A percentile compares a stretch with the other conserved stretches of the same genome.
phyloP scores from a whole-genome alignment of 1,284 basidiomycete species.

The Cutaneotrichosporon sp. region DNA sequence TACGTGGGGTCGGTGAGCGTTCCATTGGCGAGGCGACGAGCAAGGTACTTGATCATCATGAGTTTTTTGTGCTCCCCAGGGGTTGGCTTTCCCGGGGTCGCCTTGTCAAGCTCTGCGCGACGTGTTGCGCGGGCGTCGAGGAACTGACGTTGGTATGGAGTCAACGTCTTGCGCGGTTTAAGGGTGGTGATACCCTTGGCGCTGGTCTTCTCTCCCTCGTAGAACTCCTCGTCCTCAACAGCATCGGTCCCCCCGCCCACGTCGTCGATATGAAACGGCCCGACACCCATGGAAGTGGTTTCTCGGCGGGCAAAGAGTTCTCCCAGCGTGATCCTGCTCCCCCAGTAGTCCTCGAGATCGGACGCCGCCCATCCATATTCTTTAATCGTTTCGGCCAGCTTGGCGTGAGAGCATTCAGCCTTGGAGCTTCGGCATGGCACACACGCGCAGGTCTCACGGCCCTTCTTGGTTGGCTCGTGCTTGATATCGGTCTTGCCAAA shows the following conservation, averaged over 20 bases:
- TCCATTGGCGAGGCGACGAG: background rate
- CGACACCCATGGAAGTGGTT: too few relatives aligned
- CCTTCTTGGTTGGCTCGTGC: background rate
- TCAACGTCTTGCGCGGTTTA: background rate
- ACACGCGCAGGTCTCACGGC: background rate
- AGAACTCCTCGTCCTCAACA: background rate
- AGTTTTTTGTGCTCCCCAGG: background rate
- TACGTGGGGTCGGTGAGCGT: background rate
- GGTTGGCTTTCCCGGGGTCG: background rate
- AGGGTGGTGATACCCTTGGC: background rate
- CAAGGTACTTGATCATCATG: background rate
- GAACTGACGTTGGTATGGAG: background rate
- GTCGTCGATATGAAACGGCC: background rate
- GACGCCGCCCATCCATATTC: background rate
- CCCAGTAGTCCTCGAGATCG: background rate
- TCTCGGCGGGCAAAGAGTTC: background rate
- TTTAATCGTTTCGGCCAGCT: background rate
- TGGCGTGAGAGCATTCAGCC: background rate
- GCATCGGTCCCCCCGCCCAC: background rate
- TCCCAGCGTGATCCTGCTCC: background rate
- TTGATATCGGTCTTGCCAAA: background rate
- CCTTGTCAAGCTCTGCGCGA: background rate
- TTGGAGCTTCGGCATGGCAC: background rate
- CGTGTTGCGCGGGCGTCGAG: background rate
- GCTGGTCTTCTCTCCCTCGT: background rate